Evolutionary conservation across 2,329 filamentous ascomycete species (phyloP), one percentile per base, ranked within the genome.

Genomic region (Fusarium sororula): DNA sequence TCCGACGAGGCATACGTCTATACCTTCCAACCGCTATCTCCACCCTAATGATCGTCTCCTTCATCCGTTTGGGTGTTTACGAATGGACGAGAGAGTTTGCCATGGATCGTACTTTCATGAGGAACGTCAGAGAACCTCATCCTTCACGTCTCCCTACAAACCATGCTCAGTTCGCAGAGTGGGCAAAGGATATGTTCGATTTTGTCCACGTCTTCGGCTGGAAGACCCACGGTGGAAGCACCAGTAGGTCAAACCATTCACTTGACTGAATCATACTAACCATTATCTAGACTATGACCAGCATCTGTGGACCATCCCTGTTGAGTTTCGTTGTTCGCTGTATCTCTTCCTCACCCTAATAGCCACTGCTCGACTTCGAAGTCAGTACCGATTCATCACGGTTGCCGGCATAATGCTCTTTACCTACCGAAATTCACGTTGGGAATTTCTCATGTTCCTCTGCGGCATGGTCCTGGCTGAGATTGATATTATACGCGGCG

Each of bases 241-340:
- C 84, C 55, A 77, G 83, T 85, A 79, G 77, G 83, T 41, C 26
- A 14, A 35, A 7, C 3, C 6, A 15, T 15, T 12, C 17, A 8
- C 28, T 9, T 41, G 8, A 6, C 26, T 37, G 7, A 42, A 14
- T 17, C 10, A 22, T n/a, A 22, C 53, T 61, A 48, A 62, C 48
- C 13, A 35, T 50, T 24, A 32, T 37, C 13, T 59, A 79, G 83
- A 79, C 28, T 89, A 90, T 75, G 88, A 90, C 75, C 84, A 88
- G 32, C 89, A 91, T 70, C 80, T 91, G 30, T 91, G 89, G 89
- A 91, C 90, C 10, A 90, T 91, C 48, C 89, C 89, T 6, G 85
- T 90, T 53, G 89, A 91, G 78, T 90, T 89, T 75, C 84, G 87
- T 67, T 88, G 86, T 78, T 90, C 88, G 6, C 85, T 91, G 78